Base-by-base conservation (phyloP, 2,329 filamentous ascomycete genomes). In the Exophiala lecanii-corni region DNA sequence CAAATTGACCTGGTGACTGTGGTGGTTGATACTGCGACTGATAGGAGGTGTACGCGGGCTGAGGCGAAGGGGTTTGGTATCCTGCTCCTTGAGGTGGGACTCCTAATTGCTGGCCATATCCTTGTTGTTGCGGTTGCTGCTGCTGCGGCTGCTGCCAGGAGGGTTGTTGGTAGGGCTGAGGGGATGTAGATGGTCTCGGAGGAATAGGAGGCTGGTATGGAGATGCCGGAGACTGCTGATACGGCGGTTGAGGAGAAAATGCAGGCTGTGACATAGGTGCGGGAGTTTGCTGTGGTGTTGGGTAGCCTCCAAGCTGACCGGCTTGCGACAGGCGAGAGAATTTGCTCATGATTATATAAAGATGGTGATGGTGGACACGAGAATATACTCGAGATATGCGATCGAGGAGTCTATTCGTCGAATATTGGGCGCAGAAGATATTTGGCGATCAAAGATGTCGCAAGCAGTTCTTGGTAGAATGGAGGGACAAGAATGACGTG, bases 91-190 rank as follows among this genome's bases (percentile, higher is more conserved):
- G 42, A 3, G 3, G 16, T n/a, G 47, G 48, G 44, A 58, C 56
- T 47, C 64, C 61, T 40, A 56, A 55, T 35, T 64, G 63, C 40
- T 60, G 58, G 37, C 59, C 58, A 42, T 63, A 65, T 19, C 58
- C 50, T 42, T 53, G 53, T 51, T 65, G 62, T 39, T 67, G 63
- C 30, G 61, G 66, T 51, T 65, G 62, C 40, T 67, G 63, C 30
- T 61, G 66, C 32, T 68, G 64, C 15, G 61, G 58, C 10, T 59
- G 59, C 32, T 62, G 61, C 42, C 64, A 66, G 37, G 64, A 52
- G 41, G 63, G 59, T 44, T 66, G 67, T 31, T 67, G 60, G 43
- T 68, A 68, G 36, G 55, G 53, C 36, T 59, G 57, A 38, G 58
- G 64, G 26, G 60, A 57, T 45, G 64, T 60, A 43, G 51, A 60